These are phyloP conservation scores for Colletotrichum coccodes DNA, from an alignment of 2,329 filamentous ascomycete genomes.

Conservation along the genomic window DNA sequence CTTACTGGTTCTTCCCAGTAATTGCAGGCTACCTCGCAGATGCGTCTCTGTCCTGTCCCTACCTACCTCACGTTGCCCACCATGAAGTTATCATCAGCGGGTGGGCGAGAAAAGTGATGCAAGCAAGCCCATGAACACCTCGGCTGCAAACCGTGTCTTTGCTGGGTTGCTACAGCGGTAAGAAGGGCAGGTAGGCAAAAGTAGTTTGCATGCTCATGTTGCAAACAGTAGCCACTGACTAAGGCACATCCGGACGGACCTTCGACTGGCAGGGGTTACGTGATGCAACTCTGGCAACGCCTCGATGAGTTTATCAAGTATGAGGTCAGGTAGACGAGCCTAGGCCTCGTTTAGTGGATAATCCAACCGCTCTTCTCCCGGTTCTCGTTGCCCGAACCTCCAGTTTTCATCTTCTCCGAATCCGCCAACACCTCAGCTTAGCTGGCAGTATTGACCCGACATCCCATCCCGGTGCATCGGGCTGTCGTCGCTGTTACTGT, in stretches of 20 bases:
- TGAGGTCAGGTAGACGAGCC: constrained; percentile 23
- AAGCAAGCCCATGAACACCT: background rate
- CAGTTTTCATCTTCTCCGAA: background rate
- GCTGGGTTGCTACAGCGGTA: background rate
- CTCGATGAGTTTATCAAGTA: constrained; percentile 1
- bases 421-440: constrained; percentile 1
- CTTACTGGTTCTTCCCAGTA: constrained; percentile 17
- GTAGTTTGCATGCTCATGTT: background rate
- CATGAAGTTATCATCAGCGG: background rate
- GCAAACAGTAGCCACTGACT: background rate
- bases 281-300: constrained; percentile 17
- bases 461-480: constrained; percentile 13
- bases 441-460: background rate
- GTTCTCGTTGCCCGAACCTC: background rate
- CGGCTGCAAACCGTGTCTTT: background rate
- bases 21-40: background rate
- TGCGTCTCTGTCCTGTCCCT: background rate
- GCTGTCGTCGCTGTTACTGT: background rate
- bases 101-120: background rate
- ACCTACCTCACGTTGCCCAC: constrained; percentile 3
- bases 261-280: background rate
- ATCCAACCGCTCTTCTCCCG: background rate
- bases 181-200: background rate
- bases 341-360: constrained; percentile 10
- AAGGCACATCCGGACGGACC: constrained; percentile 1